These are phyloP conservation scores for Seminavis robusta DNA, from an alignment of 108 stramenopile genomes.

Conservation along the genomic window DNA sequence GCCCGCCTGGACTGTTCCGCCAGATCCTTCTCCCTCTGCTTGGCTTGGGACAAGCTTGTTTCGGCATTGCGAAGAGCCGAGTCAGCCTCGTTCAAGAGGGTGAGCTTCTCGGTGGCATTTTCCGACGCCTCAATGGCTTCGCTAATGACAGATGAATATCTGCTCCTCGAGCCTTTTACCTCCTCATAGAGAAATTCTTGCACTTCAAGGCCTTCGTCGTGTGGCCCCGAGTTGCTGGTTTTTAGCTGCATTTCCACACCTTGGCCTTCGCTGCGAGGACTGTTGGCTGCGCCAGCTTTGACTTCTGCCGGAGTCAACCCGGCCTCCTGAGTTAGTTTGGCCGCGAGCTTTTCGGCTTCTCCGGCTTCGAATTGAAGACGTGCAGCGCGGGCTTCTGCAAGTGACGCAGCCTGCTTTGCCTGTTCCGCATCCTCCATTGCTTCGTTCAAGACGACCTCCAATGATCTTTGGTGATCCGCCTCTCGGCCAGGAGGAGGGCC, in stretches of 20 bases:
- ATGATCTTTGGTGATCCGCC: not conserved
- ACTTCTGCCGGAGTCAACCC: constrained; percentile 19
- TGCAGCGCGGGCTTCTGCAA: constrained; percentile 31
- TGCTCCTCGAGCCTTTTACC: constrained; percentile 44
- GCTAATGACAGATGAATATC: constrained; percentile 37
- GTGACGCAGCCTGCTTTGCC: constrained; percentile 23
- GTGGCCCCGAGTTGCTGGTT: no score
- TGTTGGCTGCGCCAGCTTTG: not conserved
- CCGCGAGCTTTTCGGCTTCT: constrained; percentile 34
- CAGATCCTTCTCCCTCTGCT: constrained; percentile 34
- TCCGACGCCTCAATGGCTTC: constrained; percentile 55
- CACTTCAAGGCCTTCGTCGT: constrained; percentile 59
- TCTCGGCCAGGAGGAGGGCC: no score
- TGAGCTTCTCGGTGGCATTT: constrained; percentile 43
- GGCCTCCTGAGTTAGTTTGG: constrained; percentile 21
- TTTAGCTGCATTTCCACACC: not conserved
- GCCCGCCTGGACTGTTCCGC: constrained; percentile 53
- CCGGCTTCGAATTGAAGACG: constrained; percentile 28
- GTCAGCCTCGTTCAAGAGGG: constrained; percentile 42
- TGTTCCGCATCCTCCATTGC: constrained; percentile 10
- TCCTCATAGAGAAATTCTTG: constrained; percentile 58
- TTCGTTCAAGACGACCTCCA: not conserved
- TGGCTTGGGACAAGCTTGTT: constrained; percentile 34
- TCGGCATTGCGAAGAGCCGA: constrained; percentile 48
- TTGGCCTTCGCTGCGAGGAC: no score